Percentiles rank a stretch among this genome's conserved stretches.
Evolutionary conservation across 768 basidiomycete species (phyloP).

Genomic region (Rhodosporidiobolus sp.): DNA sequence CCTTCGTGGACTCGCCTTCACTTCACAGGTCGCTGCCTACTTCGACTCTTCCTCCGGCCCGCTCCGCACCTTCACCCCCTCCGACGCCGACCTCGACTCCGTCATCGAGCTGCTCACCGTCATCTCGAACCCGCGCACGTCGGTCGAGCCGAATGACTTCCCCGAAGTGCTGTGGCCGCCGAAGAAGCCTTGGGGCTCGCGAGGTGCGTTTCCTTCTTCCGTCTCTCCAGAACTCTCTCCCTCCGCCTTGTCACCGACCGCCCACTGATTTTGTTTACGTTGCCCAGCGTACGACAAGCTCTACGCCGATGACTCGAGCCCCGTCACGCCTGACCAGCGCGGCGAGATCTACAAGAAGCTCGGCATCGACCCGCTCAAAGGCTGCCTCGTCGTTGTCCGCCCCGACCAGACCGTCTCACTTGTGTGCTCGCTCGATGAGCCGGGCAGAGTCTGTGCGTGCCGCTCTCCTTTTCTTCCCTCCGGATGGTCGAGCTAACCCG

Average conservation of each 20-base stretch:
- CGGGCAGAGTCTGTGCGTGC: not conserved
- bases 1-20: not conserved
- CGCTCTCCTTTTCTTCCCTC: not conserved
- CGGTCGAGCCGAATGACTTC: slow-evolving; percentile 16
- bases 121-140: slow-evolving; percentile 15
- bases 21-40: slow-evolving; percentile 46
- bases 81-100: slow-evolving; percentile 40
- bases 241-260: not conserved
- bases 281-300: slow-evolving; percentile 23
- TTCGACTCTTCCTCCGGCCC: slow-evolving; percentile 46
- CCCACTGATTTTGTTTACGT: too few species aligned
- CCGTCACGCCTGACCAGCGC: not conserved
- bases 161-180: slow-evolving; percentile 25
- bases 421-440: slow-evolving; percentile 15
- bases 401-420: slow-evolving; percentile 34
- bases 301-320: slow-evolving; percentile 18
- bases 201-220: slow-evolving; percentile 12
- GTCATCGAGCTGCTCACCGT: slow-evolving; percentile 50
- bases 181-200: slow-evolving; percentile 12
- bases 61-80: slow-evolving; percentile 47
- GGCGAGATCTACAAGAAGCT: slow-evolving; percentile 25
- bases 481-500: too few species aligned
- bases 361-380: slow-evolving; percentile 19
- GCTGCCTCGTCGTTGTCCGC: slow-evolving; percentile 23
- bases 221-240: not conserved